Percentiles rank a stretch among this genome's conserved stretches.
Evolutionary conservation across 1,284 basidiomycete genomes (phyloP).

Genomic region (Naganishia liquefaciens): DNA sequence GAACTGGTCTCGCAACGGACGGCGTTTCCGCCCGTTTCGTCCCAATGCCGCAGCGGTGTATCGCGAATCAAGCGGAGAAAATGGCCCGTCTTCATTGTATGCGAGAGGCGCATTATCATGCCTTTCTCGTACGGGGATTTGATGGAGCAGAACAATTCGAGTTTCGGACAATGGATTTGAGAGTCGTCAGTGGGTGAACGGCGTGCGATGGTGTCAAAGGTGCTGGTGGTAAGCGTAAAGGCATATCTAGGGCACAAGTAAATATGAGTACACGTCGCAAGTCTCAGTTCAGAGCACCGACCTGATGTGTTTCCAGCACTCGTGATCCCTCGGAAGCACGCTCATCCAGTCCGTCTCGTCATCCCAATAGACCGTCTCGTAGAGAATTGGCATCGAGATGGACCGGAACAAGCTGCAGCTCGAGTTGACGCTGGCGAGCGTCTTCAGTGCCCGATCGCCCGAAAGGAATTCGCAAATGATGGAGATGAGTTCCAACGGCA

Average conservation of each 20-base stretch:
- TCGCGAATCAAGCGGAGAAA: neutral
- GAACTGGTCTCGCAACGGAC: neutral
- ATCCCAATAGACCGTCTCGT: conserved; percentile 12
- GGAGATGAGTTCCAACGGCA: conserved; percentile 6
- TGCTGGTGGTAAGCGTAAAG: conserved; percentile 7
- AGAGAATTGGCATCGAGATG: conserved; percentile 2
- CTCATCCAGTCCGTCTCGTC: conserved; percentile 2
- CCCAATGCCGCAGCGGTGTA: conserved; percentile 4
- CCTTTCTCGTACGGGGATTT: neutral
- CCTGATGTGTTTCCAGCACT: conserved; percentile 9
- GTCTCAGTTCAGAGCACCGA: neutral
- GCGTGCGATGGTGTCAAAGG: conserved; percentile 3
- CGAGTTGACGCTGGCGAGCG: conserved; percentile 4
- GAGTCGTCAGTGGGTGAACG: neutral
- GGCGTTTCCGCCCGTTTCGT: neutral
- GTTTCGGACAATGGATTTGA: conserved; percentile 7
- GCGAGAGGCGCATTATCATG: conserved; percentile 2
- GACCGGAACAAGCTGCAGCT: conserved; percentile 14
- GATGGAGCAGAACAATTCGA: neutral
- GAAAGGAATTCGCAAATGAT: conserved; percentile 13
- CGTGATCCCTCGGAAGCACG: neutral
- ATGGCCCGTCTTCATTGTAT: conserved; percentile 5
- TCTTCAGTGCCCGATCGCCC: neutral
- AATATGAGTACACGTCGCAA: neutral
- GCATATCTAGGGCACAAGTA: neutral